Percentiles rank a stretch among this genome's conserved stretches.
phyloP scores from a whole-genome alignment of 805 yeast species.

The Candida pseudofarinosa region DNA sequence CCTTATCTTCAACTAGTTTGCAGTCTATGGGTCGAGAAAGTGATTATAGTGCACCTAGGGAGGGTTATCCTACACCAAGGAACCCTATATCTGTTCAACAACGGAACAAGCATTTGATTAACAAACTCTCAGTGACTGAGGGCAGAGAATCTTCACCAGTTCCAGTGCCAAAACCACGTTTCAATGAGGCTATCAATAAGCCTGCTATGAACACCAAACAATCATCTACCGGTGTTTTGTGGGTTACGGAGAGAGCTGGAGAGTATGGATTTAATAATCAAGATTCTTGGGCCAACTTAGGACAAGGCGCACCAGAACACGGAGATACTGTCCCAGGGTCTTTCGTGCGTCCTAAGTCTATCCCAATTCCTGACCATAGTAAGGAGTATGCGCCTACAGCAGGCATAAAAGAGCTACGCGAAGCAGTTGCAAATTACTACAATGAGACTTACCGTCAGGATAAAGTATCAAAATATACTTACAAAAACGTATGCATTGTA shows the following conservation, averaged over 20 bases:
- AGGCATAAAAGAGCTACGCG: slow-evolving; percentile 50
- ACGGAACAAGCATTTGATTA: slow-evolving; percentile 19
- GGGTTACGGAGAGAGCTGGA: slow-evolving; percentile 60
- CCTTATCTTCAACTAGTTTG: slow-evolving; percentile 13
- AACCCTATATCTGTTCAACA: slow-evolving; percentile 13
- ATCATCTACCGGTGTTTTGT: slow-evolving; percentile 59
- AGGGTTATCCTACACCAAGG: slow-evolving; percentile 21
- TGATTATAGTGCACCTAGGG: neutral
- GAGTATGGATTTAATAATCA: slow-evolving; percentile 50
- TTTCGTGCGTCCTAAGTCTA: slow-evolving; percentile 46
- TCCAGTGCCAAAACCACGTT: slow-evolving; percentile 47
- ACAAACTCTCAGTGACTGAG: slow-evolving; percentile 28
- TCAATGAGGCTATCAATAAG: slow-evolving; percentile 42
- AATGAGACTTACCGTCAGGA: slow-evolving; percentile 50
- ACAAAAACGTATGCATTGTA: slow-evolving; percentile 57
- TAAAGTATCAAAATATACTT: slow-evolving; percentile 50
- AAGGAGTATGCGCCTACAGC: slow-evolving; percentile 61
- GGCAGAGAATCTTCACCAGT: slow-evolving; percentile 44
- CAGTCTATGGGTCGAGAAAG: neutral
- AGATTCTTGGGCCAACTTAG: slow-evolving; percentile 54
- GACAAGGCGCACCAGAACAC: slow-evolving; percentile 65
- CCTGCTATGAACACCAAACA: slow-evolving; percentile 59
- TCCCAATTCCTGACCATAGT: slow-evolving; percentile 45
- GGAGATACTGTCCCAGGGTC: slow-evolving; percentile 58
- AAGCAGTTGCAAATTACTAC: slow-evolving; percentile 55